Evolutionary conservation across 1,284 basidiomycete species (phyloP).

Genomic region (Lignosus rhinocerotis): DNA sequence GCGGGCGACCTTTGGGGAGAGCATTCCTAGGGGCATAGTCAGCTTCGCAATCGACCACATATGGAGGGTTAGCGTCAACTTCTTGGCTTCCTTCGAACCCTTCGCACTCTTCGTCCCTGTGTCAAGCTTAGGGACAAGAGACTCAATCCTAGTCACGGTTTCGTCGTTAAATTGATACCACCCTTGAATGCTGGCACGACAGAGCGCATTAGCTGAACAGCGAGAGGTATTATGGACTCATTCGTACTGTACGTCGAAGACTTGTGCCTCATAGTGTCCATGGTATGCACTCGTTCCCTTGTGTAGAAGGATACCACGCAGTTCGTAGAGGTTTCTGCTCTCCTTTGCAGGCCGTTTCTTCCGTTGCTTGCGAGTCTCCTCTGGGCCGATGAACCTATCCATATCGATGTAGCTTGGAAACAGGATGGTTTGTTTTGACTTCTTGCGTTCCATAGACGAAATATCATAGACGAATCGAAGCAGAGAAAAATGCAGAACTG

Average conservation of each 20-base stretch:
- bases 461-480: constrained; percentile 88
- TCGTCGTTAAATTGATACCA: constrained; percentile 95
- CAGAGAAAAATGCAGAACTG: constrained; percentile 85
- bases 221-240: neutral
- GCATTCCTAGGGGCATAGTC: constrained; percentile 21
- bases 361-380: constrained; percentile 15
- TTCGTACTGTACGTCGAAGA: constrained; percentile 73
- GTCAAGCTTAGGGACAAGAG: constrained; percentile 46
- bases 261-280: constrained; percentile 91
- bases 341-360: constrained; percentile 20
- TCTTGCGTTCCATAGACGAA: constrained; percentile 75
- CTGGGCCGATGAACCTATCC: constrained; percentile 52
- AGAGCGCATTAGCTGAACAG: neutral
- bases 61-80: constrained; percentile 6
- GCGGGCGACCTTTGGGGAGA: constrained; percentile 26
- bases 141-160: constrained; percentile 59
- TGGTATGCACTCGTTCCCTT: constrained; percentile 87
- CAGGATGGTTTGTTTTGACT: constrained; percentile 75
- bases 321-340: constrained; percentile 59
- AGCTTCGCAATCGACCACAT: neutral
- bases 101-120: constrained; percentile 12
- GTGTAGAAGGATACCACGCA: constrained; percentile 83
- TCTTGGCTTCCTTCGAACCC: constrained; percentile 16
- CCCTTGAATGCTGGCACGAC: constrained; percentile 51
- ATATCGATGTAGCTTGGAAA: constrained; percentile 81